Conservation (phyloP, 768 basidiomycete species). For the Cystobasidium tubakii region DNA sequence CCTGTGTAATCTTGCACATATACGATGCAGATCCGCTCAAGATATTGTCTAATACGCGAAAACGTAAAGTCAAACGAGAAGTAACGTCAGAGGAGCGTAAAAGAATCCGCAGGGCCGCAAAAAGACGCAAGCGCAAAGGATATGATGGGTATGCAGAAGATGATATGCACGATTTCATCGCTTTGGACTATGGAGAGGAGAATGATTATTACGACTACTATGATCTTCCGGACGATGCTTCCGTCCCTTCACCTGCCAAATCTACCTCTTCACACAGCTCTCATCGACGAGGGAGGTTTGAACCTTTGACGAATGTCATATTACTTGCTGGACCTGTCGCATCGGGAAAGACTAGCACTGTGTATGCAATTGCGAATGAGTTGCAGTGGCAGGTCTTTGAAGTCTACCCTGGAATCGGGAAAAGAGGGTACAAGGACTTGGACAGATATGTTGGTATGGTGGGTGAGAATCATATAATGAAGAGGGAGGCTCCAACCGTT, state of each 20-base stretch:
- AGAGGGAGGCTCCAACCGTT: constrained; percentile 40
- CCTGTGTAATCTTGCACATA: not conserved
- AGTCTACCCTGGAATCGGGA: constrained; percentile 91
- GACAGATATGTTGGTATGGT: constrained; percentile 81
- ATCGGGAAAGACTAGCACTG: constrained; percentile 81
- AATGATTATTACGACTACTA: constrained; percentile 43
- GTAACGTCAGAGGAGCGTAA: constrained; percentile 34
- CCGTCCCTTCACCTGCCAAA: constrained; percentile 36
- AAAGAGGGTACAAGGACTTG: constrained; percentile 70
- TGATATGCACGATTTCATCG: constrained; percentile 57
- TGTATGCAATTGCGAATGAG: constrained; percentile 89
- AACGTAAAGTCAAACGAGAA: constrained; percentile 35
- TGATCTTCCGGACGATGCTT: constrained; percentile 47
- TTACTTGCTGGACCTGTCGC: constrained; percentile 76
- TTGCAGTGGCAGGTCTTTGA: constrained; percentile 95
- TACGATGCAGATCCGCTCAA: not conserved
- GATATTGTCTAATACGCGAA: not conserved
- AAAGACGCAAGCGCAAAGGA: constrained; percentile 38
- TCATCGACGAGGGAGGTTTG: constrained; percentile 11
- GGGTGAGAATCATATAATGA: constrained; percentile 81
- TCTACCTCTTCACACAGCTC: constrained; percentile 21
- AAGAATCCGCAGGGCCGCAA: constrained; percentile 27
- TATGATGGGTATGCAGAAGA: constrained; percentile 37
- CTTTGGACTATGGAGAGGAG: constrained; percentile 50
- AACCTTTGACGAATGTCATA: constrained; percentile 70